A percentile compares a stretch with the other conserved stretches of the same genome.
Conservation (phyloP, 2,329 filamentous ascomycete species). For the Aphanocladium album region DNA sequence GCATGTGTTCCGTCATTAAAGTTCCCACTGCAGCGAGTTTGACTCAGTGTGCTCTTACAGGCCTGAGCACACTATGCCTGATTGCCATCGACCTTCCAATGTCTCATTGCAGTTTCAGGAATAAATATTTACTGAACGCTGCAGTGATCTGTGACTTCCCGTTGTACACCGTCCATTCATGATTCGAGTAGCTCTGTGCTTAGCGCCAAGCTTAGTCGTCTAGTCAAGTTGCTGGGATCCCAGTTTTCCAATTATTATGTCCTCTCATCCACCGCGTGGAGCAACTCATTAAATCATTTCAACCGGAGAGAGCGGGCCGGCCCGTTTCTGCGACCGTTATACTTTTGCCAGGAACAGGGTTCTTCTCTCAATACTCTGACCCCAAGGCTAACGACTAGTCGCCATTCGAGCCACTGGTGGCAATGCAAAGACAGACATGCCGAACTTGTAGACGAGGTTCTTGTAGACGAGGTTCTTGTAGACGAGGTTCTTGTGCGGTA, state of each 20-base stretch:
- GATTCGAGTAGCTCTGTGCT: neutral
- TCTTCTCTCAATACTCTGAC: neutral
- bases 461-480: too few species aligned
- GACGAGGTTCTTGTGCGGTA: too few species aligned
- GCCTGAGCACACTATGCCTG: too few species aligned
- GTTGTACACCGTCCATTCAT: neutral
- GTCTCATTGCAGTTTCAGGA: too few species aligned
- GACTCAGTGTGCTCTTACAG: neutral
- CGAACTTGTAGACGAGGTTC: neutral
- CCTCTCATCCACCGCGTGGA: neutral
- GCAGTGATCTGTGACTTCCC: too few species aligned
- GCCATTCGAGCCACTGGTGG: neutral
- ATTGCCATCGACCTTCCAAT: neutral
- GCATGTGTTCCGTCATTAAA: neutral
- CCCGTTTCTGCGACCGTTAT: slow-evolving; percentile 2
- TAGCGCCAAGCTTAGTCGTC: neutral
- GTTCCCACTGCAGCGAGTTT: neutral
- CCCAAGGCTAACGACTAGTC: neutral
- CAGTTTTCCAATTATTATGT: neutral
- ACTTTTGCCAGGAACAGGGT: neutral
- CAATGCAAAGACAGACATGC: neutral
- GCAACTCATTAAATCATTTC: neutral
- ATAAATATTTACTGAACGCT: too few species aligned
- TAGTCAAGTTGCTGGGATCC: neutral
- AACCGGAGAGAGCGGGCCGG: neutral